These are phyloP conservation scores for Cyclotella baltica DNA, from an alignment of 108 stramenopile species.

Conservation along the genomic window DNA sequence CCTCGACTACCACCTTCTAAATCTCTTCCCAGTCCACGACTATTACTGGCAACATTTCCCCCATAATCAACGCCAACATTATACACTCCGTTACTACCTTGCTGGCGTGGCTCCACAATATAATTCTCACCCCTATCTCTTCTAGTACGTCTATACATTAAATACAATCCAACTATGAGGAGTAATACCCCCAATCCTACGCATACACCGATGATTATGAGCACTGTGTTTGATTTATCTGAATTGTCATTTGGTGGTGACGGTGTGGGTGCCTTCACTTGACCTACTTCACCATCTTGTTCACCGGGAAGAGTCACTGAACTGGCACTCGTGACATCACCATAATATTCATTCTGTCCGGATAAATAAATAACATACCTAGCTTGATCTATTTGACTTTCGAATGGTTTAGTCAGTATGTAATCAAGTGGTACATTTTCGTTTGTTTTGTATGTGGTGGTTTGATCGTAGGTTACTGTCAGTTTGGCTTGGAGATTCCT, in stretches of 20 bases:
- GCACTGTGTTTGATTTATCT: neutral
- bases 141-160: neutral
- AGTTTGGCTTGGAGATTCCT: too few relatives aligned
- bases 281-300: neutral
- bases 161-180: neutral
- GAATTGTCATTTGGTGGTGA: neutral
- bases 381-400: neutral
- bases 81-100: neutral
- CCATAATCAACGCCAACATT: neutral
- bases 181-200: neutral
- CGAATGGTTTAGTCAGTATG: neutral
- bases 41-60: too few relatives aligned
- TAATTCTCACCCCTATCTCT: neutral
- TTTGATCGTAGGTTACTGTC: constrained; percentile 19
- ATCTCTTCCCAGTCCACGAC: neutral
- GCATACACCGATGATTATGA: constrained; percentile 2
- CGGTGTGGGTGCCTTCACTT: neutral
- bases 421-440: neutral
- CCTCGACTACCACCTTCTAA: neutral
- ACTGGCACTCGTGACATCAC: neutral
- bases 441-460: constrained; percentile 12
- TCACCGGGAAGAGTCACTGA: neutral
- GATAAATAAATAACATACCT: constrained; percentile 1
- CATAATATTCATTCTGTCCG: constrained; percentile 4
- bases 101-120: neutral